phyloP scores from a whole-genome alignment of 140 eudicot species.

The Senecio squalidus region DNA sequence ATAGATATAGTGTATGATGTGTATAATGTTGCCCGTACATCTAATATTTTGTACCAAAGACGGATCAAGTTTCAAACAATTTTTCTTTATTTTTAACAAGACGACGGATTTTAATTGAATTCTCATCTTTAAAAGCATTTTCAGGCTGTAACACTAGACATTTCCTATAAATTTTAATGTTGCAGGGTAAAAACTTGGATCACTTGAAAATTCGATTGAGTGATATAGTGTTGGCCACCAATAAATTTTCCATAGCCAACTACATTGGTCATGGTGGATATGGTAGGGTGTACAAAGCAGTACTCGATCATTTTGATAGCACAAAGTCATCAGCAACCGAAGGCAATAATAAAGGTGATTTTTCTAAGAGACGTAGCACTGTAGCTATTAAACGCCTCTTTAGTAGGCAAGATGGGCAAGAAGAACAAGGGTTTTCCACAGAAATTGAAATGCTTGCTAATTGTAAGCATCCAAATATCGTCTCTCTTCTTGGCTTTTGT shows the following conservation, averaged over 20 bases:
- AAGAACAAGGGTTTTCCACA: not conserved
- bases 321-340: not conserved
- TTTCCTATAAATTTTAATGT: not conserved
- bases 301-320: not conserved
- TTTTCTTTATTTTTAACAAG: too few relatives aligned
- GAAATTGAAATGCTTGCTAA: not conserved
- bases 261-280: not conserved
- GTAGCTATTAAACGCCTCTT: not conserved
- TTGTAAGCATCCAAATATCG: too few relatives aligned
- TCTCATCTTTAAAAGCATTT: too few relatives aligned
- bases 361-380: not conserved
- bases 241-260: not conserved
- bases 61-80: too few relatives aligned
- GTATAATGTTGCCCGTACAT: too few relatives aligned
- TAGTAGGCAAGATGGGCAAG: not conserved
- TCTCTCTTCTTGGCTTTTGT: too few relatives aligned
- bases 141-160: too few relatives aligned
- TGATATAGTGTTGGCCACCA: not conserved
- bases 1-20: too few relatives aligned
- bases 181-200: not conserved
- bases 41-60: too few relatives aligned
- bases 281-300: conserved; percentile 1
- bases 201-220: not conserved
- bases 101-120: too few relatives aligned
- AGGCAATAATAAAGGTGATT: too few relatives aligned